phyloP scores from a whole-genome alignment of 306 rosid genomes.

The Vigna nakashimae region DNA sequence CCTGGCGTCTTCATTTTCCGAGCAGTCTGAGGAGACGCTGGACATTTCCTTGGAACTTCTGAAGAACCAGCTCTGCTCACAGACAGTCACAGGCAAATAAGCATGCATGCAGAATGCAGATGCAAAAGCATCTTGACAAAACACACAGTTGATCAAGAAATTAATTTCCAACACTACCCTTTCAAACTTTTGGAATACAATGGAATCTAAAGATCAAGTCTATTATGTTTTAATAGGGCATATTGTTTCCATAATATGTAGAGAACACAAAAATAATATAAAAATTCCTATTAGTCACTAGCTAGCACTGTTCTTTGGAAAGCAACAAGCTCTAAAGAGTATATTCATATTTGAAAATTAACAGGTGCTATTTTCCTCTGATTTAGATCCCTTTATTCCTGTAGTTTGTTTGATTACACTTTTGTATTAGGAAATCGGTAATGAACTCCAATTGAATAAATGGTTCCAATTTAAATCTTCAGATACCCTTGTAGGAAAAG shows the following conservation, averaged over 20 bases:
- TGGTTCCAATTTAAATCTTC: neutral
- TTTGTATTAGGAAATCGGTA: no score
- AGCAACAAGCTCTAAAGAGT: constrained; percentile 5
- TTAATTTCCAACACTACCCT: neutral
- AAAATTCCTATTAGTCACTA: neutral
- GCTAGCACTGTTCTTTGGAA: constrained; percentile 18
- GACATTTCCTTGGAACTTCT: constrained; percentile 75
- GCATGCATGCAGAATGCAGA: constrained; percentile 22
- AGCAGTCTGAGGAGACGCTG: constrained; percentile 61
- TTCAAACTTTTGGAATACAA: neutral
- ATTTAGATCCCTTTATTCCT: constrained; percentile 23
- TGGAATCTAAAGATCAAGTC: constrained; percentile 11
- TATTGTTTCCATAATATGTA: neutral
- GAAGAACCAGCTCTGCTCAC: constrained; percentile 60
- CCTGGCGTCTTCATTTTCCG: constrained; percentile 58
- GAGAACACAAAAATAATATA: neutral
- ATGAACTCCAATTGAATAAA: no score
- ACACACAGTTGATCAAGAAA: constrained; percentile 12
- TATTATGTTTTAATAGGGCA: neutral
- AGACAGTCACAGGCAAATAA: constrained; percentile 40
- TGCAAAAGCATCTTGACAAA: constrained; percentile 13
- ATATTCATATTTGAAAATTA: constrained; percentile 22
- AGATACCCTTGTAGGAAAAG: neutral
- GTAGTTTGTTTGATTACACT: constrained; percentile 5
- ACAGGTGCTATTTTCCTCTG: neutral